Evolutionary conservation across 2,329 filamentous ascomycete genomes (phyloP), one percentile per base, ranked within the genome.

Genomic region (Ceratocystiopsis minuta): DNA sequence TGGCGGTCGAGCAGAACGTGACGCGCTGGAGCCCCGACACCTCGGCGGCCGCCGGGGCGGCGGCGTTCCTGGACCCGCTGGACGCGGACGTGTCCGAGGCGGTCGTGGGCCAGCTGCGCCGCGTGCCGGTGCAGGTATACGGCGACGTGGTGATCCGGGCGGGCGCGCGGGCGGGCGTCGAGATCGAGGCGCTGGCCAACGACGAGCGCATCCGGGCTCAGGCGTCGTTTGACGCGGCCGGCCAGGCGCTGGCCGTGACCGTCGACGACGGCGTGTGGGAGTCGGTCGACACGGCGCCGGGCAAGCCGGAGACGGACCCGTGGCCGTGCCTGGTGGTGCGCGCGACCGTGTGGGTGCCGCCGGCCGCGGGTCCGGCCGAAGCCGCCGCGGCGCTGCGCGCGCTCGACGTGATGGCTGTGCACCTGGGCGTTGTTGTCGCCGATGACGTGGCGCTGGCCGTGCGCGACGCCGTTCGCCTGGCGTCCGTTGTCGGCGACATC

Each of bases 321-420:
- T 42, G 47, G 36, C 65, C 67, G 1, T 73, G 70, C 49, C 55
- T 72, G 16, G 61, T 64, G 45, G 56, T 73, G 43, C 60, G 59
- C 12, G 55, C 58, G 15, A 72, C 65, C 3, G 51, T 69, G 36
- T 67, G 60, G 57, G 59, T 66, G 0, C 69, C 69, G 7, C 49
- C 55, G 15, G 56, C 58, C 3, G 16, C 28, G 14, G 24, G 10
- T 5, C 24, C 15, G n/a, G 24, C n/a, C 28, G 40, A 16, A n/a
- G 16, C 28, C n/a, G 49, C 16, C 16, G 17, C 24, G 16, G 36
- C 55, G 10, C 53, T 74, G 13, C 49, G 59, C 14, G 43, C 36
- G 3, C 50, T 73, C 9, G 39, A 43, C 9, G 47, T 71, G 15
- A 48, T 54, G 16, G 52, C 57, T 4, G 46, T 57, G 11, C 57